phyloP scores from a whole-genome alignment of 257 asterid species.

The Solanum appendiculatum region DNA sequence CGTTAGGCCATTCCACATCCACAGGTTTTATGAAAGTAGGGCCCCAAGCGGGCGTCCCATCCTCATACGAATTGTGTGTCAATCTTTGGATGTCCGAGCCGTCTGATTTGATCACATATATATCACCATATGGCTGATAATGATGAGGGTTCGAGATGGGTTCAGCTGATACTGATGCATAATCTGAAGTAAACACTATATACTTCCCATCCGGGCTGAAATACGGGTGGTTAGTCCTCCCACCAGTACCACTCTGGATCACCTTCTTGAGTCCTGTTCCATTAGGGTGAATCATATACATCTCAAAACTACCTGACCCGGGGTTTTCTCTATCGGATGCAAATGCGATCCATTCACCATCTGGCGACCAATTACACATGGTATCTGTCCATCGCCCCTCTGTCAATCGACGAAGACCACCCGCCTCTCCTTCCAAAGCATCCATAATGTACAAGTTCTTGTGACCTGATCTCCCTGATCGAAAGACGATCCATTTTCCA shows the following conservation, averaged over 20 bases:
- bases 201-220: conserved; percentile 75
- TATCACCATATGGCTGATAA: conserved; percentile 85
- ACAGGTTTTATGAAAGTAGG: conserved; percentile 24
- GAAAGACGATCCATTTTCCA: conserved; percentile 78
- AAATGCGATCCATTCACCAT: conserved; percentile 77
- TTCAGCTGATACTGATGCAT: conserved; percentile 86
- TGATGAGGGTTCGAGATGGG: conserved; percentile 82
- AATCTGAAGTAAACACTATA: conserved; percentile 68
- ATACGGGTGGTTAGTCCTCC: conserved; percentile 84
- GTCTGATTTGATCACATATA: conserved; percentile 52
- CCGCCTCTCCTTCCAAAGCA: conserved; percentile 60
- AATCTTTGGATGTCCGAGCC: conserved; percentile 51
- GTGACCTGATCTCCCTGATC: conserved; percentile 81
- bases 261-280: conserved; percentile 73
- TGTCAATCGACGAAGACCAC: conserved; percentile 41
- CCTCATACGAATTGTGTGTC: conserved; percentile 78
- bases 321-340: conserved; percentile 79
- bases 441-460: conserved; percentile 88
- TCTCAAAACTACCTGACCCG: conserved; percentile 64
- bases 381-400: conserved; percentile 86
- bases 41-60: conserved; percentile 86
- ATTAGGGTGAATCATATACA: conserved; percentile 69
- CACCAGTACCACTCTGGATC: conserved; percentile 71
- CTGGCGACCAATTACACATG: conserved; percentile 90
- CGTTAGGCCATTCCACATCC: conserved; percentile 49